A percentile compares a stretch with the other conserved stretches of the same genome.
phyloP scores from a whole-genome alignment of 2,329 filamentous ascomycete species.

The Calonectria montana region DNA sequence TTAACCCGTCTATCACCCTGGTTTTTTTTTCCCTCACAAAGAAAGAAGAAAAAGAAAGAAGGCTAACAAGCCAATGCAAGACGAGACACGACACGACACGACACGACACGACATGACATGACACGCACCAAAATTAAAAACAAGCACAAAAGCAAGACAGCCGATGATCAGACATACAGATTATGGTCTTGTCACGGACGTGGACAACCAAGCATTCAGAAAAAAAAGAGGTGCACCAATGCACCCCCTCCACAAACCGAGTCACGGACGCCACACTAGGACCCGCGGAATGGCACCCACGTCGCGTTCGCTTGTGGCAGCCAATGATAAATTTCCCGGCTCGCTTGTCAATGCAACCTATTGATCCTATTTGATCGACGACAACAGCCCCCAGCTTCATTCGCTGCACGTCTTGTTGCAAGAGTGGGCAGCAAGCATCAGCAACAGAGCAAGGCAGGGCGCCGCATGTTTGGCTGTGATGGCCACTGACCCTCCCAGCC shows the following conservation, averaged over 20 bases:
- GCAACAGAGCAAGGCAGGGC: background rate
- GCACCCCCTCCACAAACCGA: conserved; percentile 1
- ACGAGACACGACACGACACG: background rate
- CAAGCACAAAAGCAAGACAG: background rate
- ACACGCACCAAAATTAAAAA: background rate
- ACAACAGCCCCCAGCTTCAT: conserved; percentile 9
- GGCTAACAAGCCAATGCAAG: background rate
- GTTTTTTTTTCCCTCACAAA: background rate
- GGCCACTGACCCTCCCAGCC: background rate
- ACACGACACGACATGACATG: too few species aligned
- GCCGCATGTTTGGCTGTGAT: background rate
- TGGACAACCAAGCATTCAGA: background rate
- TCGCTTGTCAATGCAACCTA: conserved; percentile 45
- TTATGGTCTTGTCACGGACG: background rate
- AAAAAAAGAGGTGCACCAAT: conserved; percentile 3
- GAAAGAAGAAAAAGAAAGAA: too few species aligned
- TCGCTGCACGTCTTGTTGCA: conserved; percentile 2
- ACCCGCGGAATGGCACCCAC: conserved; percentile 38
- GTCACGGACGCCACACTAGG: conserved; percentile 10
- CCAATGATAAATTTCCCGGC: conserved; percentile 46
- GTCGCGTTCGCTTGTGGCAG: conserved; percentile 41
- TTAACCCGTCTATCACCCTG: background rate
- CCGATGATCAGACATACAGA: background rate
- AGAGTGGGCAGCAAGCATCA: conserved; percentile 3
- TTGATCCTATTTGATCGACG: conserved; percentile 17